Percentiles rank a stretch among this genome's conserved stretches.
Conservation (phyloP, 495 filamentous ascomycete species). For the Penicillium steckii region DNA sequence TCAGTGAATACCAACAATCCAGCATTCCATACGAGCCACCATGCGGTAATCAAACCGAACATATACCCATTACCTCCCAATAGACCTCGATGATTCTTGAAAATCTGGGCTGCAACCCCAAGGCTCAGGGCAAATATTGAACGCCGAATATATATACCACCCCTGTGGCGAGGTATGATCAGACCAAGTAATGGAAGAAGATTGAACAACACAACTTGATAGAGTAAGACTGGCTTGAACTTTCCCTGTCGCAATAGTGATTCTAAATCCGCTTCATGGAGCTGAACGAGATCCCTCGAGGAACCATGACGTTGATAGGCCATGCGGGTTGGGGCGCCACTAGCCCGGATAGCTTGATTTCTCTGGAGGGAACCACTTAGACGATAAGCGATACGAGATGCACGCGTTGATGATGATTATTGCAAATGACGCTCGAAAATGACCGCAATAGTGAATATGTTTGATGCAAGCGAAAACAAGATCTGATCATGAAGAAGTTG, state of each 20-base stretch:
- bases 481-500: no score
- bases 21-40: conserved; percentile 64
- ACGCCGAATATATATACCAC: conserved; percentile 42
- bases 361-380: conserved; percentile 10
- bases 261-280: conserved; percentile 21
- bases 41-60: conserved; percentile 63
- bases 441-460: no score
- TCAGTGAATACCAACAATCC: conserved; percentile 63
- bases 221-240: conserved; percentile 39
- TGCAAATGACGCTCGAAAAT: no score
- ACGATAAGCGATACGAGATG: neutral
- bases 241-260: conserved; percentile 27
- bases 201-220: conserved; percentile 32
- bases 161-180: conserved; percentile 28
- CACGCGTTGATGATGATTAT: neutral
- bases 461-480: no score
- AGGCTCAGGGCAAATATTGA: conserved; percentile 54
- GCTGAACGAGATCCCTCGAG: conserved; percentile 20
- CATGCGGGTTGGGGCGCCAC: conserved; percentile 29
- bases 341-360: conserved; percentile 9
- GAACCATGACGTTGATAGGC: conserved; percentile 19
- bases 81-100: conserved; percentile 46
- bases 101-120: conserved; percentile 37
- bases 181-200: conserved; percentile 32
- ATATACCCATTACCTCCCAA: conserved; percentile 64